Base-by-base conservation (phyloP, 352 stramenopile species). In the Pythium vanterpoolii region DNA sequence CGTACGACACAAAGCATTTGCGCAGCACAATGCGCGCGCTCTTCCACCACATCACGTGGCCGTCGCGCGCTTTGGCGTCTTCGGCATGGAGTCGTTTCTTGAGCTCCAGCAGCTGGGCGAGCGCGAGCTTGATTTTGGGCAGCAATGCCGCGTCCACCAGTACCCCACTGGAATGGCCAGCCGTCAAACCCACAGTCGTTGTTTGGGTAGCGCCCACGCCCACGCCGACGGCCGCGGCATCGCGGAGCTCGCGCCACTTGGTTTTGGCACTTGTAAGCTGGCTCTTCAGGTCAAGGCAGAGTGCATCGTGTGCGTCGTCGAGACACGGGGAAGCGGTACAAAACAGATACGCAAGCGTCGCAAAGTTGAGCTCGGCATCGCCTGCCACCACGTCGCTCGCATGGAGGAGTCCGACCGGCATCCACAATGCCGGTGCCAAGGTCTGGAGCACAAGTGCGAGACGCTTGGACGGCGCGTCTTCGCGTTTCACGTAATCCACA, bases 281-380 rank as follows among this genome's bases (percentile, higher is more conserved):
- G 16, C 76, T 56, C 21, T 79, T 80, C 24, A 89, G 49, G 28
- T 89, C 77, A 26, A 69, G 74, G 60, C 68, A 80, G 8, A 80
- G 64, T 10, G 72, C 64, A 21, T 75, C 65, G 53, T 85, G 77
- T 8, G 71, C 53, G 13, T 87, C 77, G 13, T 86, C 78, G 9
- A 85, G 33, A 38, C 64, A 75, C 5, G 83, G 83, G 34, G 83
- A 79, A 46, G 70, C 74, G 3, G 83, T 90, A 24, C 69, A 68
- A 53, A 93, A 93, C 5, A 90, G 59, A 33, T 93, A 93, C 1
- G 68, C 72, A 16, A 93, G 68, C 27, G 72, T 69, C 27, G 82
- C 83, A 47, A 93, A 89, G 62, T 93, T 93, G 65, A 88, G 74
- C 56, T 93, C 83, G 13, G 70, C 66, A 57, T 93, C 73, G n/a